A percentile compares a stretch with the other conserved stretches of the same genome.
Conservation (phyloP, 2,329 filamentous ascomycete genomes). For the Ophiostoma fasciatum region DNA sequence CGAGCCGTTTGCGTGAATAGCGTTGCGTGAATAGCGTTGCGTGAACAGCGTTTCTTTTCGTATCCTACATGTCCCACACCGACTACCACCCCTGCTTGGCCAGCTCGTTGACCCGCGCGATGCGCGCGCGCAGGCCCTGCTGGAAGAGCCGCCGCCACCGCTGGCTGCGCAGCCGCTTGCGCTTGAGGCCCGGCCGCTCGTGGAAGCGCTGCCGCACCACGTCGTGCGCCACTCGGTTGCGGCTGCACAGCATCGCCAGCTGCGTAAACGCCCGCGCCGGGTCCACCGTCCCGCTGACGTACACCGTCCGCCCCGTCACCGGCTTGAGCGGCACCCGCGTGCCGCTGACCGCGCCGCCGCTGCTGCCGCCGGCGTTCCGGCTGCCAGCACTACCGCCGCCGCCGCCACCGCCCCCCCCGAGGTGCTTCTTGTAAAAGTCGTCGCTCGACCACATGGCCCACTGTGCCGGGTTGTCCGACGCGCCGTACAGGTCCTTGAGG, state of each 20-base stretch:
- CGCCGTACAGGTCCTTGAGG: conserved; percentile 8
- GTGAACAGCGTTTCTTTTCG: neutral
- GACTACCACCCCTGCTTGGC: conserved; percentile 63
- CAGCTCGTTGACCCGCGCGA: conserved; percentile 52
- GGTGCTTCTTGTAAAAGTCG: conserved; percentile 12
- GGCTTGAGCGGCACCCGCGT: conserved; percentile 23
- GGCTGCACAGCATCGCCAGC: conserved; percentile 23
- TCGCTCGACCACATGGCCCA: conserved; percentile 11
- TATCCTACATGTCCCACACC: neutral
- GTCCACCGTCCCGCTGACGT: conserved; percentile 28
- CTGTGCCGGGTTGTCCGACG: conserved; percentile 8
- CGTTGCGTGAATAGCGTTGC: too few species aligned
- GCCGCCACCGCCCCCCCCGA: neutral
- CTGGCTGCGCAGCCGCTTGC: conserved; percentile 57
- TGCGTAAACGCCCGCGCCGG: conserved; percentile 28
- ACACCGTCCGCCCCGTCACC: conserved; percentile 28
- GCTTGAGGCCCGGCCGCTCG: conserved; percentile 60
- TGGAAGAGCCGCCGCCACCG: conserved; percentile 58
- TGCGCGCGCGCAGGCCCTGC: conserved; percentile 49
- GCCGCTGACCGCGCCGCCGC: neutral
- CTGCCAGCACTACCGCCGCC: neutral
- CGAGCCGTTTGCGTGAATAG: too few species aligned
- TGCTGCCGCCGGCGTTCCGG: neutral
- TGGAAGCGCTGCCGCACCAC: conserved; percentile 50
- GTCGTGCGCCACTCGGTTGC: conserved; percentile 45